Conservation (phyloP, 1,139 yeast genomes). For the Pichia sp. region DNA sequence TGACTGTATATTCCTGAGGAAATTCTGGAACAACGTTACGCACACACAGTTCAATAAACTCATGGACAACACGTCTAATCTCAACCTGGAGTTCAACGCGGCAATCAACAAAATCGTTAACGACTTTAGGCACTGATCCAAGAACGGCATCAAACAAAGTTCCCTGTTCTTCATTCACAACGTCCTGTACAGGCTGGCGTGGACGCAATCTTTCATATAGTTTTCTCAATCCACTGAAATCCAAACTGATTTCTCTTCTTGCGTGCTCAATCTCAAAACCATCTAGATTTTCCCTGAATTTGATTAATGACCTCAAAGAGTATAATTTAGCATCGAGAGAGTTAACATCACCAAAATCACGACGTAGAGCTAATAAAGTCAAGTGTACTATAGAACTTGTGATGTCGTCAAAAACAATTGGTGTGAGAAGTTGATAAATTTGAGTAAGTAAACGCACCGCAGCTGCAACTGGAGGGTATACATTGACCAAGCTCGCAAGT, state of each 20-base stretch:
- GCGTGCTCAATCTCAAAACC: constrained; percentile 77
- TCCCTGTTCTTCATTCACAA: background rate
- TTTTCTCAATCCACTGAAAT: constrained; percentile 56
- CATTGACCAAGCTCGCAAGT: constrained; percentile 7
- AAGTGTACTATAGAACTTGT: constrained; percentile 85
- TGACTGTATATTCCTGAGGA: constrained; percentile 23
- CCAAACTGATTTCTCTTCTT: constrained; percentile 66
- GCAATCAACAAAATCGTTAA: constrained; percentile 81
- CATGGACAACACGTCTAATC: constrained; percentile 62
- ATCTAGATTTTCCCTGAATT: constrained; percentile 63
- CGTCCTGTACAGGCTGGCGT: background rate
- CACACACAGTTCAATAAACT: constrained; percentile 42
- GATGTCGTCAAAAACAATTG: constrained; percentile 76
- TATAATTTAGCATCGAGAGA: constrained; percentile 57
- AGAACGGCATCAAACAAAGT: constrained; percentile 49
- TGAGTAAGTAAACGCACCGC: constrained; percentile 68
- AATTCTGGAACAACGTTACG: too few species aligned
- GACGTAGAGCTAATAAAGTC: constrained; percentile 53
- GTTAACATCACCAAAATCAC: constrained; percentile 38
- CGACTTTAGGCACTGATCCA: constrained; percentile 75
- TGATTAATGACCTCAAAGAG: constrained; percentile 62
- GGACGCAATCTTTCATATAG: constrained; percentile 26
- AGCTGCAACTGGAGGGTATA: constrained; percentile 68
- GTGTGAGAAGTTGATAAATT: constrained; percentile 71
- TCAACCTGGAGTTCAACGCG: constrained; percentile 69